phyloP scores from a whole-genome alignment of 345 rosid genomes.

The Alliaria petiolata region DNA sequence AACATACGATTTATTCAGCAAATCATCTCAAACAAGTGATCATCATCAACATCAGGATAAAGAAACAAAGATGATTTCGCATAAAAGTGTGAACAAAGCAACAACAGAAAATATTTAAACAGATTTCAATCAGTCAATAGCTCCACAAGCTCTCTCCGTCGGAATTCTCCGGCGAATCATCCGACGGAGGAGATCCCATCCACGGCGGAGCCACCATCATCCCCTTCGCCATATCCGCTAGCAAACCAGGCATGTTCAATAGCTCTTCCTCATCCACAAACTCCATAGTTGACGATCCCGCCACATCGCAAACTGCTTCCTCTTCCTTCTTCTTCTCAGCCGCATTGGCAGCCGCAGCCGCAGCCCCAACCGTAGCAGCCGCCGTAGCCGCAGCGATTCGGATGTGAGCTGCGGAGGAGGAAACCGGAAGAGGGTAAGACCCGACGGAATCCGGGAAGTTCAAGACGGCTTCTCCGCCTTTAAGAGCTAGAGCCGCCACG shows the following conservation, averaged over 20 bases:
- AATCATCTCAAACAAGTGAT: constrained; percentile 29
- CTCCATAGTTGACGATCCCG: constrained; percentile 9
- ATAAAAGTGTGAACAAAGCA: neutral
- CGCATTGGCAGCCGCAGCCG: constrained; percentile 34
- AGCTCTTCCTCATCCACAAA: constrained; percentile 76
- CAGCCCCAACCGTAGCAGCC: constrained; percentile 46
- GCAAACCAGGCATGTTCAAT: constrained; percentile 75
- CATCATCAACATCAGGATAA: neutral
- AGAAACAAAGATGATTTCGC: constrained; percentile 12
- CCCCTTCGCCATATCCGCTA: constrained; percentile 90
- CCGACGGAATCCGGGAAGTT: constrained; percentile 61
- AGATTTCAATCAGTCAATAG: constrained; percentile 32
- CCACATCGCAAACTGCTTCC: neutral
- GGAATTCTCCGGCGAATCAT: constrained; percentile 61
- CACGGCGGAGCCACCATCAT: constrained; percentile 87
- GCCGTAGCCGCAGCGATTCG: constrained; percentile 64
- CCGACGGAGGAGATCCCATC: constrained; percentile 49
- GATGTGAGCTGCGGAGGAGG: constrained; percentile 59
- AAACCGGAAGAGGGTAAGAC: constrained; percentile 55
- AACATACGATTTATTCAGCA: neutral
- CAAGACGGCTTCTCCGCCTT: constrained; percentile 52
- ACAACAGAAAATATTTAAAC: too few relatives aligned
- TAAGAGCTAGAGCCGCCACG: constrained; percentile 77
- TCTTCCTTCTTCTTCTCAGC: constrained; percentile 17
- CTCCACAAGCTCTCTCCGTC: constrained; percentile 75